Evolutionary conservation across 179 eudicot species (phyloP).

Genomic region (Beta macrorhiza): DNA sequence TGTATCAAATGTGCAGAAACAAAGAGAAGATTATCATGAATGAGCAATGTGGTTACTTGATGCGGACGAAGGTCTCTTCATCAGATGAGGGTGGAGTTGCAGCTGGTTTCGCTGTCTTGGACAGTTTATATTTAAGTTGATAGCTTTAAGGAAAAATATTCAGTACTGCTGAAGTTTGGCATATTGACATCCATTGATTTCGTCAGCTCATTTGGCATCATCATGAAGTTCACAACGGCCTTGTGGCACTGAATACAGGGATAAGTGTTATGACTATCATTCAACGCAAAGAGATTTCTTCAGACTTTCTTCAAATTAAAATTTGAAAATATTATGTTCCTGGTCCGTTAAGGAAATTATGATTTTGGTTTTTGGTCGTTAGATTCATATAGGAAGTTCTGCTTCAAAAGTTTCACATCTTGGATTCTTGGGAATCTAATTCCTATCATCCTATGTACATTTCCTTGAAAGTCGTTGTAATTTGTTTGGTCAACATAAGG

Average conservation of each 20-base stretch:
- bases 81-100: constrained; percentile 98
- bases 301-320: not conserved
- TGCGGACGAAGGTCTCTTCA: constrained; percentile 93
- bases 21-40: constrained; percentile 67
- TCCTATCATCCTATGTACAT: too few species aligned
- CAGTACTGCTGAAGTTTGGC: not conserved
- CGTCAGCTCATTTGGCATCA: not conserved
- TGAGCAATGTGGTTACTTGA: constrained; percentile 73
- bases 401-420: too few species aligned
- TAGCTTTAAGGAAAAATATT: not conserved
- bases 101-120: constrained; percentile 94
- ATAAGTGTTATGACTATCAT: not conserved
- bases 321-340: not conserved
- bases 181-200: not conserved
- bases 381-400: not conserved
- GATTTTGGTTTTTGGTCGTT: not conserved
- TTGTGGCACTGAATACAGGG: not conserved
- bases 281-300: too few species aligned
- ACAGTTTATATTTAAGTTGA: constrained; percentile 74
- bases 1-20: constrained; percentile 40
- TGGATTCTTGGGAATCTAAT: too few species aligned
- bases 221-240: not conserved
- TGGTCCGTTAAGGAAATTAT: not conserved
- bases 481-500: too few species aligned
- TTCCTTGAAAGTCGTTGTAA: too few species aligned